Conservation (phyloP, 768 basidiomycete species). For the Amyloporia xantha region DNA sequence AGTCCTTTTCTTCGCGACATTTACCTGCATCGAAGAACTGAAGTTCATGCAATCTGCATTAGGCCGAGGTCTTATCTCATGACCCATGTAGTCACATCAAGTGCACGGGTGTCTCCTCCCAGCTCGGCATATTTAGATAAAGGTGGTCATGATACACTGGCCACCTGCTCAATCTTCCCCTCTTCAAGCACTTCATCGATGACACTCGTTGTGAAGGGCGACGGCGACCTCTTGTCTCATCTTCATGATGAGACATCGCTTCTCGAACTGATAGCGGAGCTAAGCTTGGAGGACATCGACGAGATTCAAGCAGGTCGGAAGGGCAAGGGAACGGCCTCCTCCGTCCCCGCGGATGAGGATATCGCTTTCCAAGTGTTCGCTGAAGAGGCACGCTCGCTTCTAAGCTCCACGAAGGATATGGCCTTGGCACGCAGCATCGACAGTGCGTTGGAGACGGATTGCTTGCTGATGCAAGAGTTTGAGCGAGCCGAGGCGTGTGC, state of each 20-base stretch:
- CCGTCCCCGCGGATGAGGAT: constrained; percentile 19
- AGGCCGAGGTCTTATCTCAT: no score
- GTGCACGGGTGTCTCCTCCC: no score
- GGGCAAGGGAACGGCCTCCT: constrained; percentile 12
- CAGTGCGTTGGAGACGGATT: constrained; percentile 16
- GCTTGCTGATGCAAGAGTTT: constrained; percentile 13
- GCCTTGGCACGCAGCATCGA: constrained; percentile 21
- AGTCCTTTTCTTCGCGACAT: no score
- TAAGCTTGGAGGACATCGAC: constrained; percentile 5
- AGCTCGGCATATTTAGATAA: no score
- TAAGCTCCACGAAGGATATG: constrained; percentile 12
- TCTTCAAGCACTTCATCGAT: no score
- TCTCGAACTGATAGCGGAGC: neutral
- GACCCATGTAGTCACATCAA: no score
- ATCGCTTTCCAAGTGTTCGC: constrained; percentile 23
- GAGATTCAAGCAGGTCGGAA: constrained; percentile 5
- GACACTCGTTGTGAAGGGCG: no score
- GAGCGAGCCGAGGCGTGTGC: constrained; percentile 11
- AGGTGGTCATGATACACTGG: no score
- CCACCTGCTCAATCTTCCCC: no score
- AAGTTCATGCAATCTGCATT: no score
- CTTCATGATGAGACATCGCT: neutral
- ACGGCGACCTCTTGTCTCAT: neutral
- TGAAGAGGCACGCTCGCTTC: constrained; percentile 19
- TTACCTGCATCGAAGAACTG: no score